Base-by-base conservation (phyloP, 129 eudicot species). In the Chrysanthemum lavandulifolium region DNA sequence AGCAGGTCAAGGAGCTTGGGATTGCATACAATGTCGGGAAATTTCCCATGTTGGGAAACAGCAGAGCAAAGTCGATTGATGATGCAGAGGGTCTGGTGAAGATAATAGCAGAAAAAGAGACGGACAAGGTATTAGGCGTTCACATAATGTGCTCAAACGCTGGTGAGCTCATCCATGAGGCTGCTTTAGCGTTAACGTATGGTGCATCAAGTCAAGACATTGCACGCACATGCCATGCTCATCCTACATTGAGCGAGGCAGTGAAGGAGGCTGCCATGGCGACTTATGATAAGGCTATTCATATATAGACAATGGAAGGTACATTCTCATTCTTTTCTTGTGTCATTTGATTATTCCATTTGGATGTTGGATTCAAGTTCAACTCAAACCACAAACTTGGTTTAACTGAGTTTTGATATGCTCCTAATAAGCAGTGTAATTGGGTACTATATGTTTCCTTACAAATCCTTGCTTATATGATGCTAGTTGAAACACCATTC, bases 141-240 rank as follows among this genome's bases (percentile, higher is more conserved):
- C 97, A 91, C 53, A 91, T 91, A 10, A 84, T 91, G 96, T 72
- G 96, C 8, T 85, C 93, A 3, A 91, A 91, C 71, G 97, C 97
- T 0, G 97, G 97, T 29, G 97, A 91, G 89, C 91, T 91, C 5
- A 91, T 91, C 56, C 96, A 91, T 33, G 97, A 91, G 79, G 97
- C 97, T 5, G 82, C 72, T 31, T 67, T 91, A 67, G 97, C 93
- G 1, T 56, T 91, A 88, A 79, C 84, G 51, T 91, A 91, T 45
- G 96, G 84, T 5, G 97, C 97, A 12, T 86, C 97, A 29, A 91
- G 97, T 76, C 96, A 91, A 84, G 97, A 91, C 53, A 86, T 91
- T 81, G 97, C 97, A 6, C 96, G 97, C 73, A 91, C 96, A 2
- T 91, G 97, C 78, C 93, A 90, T 67, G 96, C 96, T n/a, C 96